Conservation (phyloP, 2,329 filamentous ascomycete genomes). For the Escovopsis weberi region DNA sequence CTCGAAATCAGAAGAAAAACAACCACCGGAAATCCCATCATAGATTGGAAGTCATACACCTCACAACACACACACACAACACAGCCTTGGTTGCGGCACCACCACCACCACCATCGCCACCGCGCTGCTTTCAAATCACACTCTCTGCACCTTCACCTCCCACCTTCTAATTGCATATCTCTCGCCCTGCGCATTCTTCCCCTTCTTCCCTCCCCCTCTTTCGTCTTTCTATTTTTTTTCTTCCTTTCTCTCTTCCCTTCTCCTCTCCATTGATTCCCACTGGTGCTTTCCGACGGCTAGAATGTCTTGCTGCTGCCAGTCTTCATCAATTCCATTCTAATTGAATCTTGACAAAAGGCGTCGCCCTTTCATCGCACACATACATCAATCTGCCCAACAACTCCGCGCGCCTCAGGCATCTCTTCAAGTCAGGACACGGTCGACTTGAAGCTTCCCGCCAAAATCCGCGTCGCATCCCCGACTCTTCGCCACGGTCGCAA, state of each 20-base stretch:
- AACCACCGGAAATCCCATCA: slow-evolving; percentile 2
- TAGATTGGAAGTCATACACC: not conserved
- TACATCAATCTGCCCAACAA: too few relatives aligned
- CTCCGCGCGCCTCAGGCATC: too few relatives aligned
- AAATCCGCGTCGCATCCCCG: too few relatives aligned
- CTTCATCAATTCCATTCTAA: not conserved
- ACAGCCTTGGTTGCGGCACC: not conserved
- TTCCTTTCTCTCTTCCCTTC: not conserved
- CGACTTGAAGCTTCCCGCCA: too few relatives aligned
- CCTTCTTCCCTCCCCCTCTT: not conserved
- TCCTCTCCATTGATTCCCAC: not conserved
- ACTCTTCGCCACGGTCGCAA: too few relatives aligned
- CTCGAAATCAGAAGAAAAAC: not conserved
- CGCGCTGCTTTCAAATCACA: too few relatives aligned
- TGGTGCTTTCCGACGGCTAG: too few relatives aligned
- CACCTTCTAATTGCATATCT: too few relatives aligned
- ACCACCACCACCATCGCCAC: too few relatives aligned
- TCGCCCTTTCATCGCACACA: not conserved
- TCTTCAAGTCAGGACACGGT: too few relatives aligned
- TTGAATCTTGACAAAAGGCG: slow-evolving; percentile 1
- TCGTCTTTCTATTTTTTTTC: not conserved
- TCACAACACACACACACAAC: not conserved
- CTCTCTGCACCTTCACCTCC: not conserved
- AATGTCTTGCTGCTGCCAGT: too few relatives aligned
- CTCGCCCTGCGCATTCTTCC: too few relatives aligned